These are phyloP conservation scores for Auxenochlorella pyrenoidosa DNA, from an alignment of 139 green algal genomes.

Conservation along the genomic window DNA sequence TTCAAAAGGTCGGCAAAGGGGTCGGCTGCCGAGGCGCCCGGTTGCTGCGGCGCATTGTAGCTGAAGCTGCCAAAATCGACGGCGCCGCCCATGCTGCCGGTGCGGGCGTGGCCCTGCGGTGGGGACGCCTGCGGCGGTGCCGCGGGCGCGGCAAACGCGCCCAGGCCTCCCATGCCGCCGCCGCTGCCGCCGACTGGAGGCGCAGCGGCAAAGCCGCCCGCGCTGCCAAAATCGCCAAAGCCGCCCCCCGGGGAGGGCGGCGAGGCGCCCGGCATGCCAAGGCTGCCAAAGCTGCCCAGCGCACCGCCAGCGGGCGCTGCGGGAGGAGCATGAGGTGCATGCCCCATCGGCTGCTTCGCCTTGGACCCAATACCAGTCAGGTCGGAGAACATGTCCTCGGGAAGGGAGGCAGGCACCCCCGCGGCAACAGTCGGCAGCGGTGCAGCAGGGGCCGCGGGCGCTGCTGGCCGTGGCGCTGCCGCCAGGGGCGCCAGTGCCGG, in stretches of 20 bases:
- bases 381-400: conserved; percentile 58
- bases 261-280: not conserved
- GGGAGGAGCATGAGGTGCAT: not conserved
- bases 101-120: not conserved
- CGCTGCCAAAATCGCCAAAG: conserved; percentile 14
- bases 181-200: not conserved
- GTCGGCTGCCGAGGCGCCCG: conserved; percentile 39
- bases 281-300: not conserved
- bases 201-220: not conserved
- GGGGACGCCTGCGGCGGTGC: not conserved
- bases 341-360: conserved; percentile 16
- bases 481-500: not conserved
- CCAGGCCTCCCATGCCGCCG: not conserved
- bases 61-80: conserved; percentile 17
- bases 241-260: not conserved
- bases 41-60: conserved; percentile 15
- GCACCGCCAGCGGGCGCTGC: not conserved
- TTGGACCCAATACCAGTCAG: conserved; percentile 24
- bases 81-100: conserved; percentile 1
- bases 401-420: conserved; percentile 32
- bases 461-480: conserved; percentile 16
- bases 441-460: not conserved
- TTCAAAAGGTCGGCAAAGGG: conserved; percentile 57
- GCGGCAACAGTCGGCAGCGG: conserved; percentile 18
- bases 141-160: not conserved